A percentile compares a stretch with the other conserved stretches of the same genome.
These are phyloP conservation scores for Yueomyces sp. DNA, from an alignment of 805 yeast species.

Conservation along the genomic window DNA sequence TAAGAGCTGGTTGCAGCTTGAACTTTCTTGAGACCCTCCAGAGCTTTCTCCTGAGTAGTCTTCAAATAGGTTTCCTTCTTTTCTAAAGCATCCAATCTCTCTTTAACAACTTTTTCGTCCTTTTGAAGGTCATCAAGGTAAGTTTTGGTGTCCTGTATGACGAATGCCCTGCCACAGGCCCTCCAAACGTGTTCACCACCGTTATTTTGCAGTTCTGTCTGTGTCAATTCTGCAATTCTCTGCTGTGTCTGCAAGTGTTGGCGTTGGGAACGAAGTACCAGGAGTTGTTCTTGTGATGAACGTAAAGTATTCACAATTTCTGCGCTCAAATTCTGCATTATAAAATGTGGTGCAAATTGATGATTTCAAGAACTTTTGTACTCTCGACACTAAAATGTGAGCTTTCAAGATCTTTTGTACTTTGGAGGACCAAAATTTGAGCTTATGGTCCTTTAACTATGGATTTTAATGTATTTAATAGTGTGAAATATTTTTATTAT, in stretches of 20 bases:
- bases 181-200: conserved; percentile 55
- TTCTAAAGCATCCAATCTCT: conserved; percentile 43
- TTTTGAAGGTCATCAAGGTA: conserved; percentile 36
- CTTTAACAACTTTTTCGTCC: conserved; percentile 43
- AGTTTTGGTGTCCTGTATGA: conserved; percentile 26
- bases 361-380: no score
- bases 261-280: conserved; percentile 19
- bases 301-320: conserved; percentile 19
- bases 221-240: conserved; percentile 42
- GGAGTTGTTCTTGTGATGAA: conserved; percentile 17
- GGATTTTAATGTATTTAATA: no score
- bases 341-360: no score
- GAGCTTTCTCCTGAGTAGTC: conserved; percentile 64
- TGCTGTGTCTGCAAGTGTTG: conserved; percentile 20
- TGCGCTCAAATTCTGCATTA: no score
- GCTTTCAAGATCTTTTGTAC: no score
- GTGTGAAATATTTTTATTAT: no score
- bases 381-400: no score
- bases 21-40: conserved; percentile 38
- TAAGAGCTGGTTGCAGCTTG: neutral
- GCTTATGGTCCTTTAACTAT: no score
- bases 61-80: conserved; percentile 64
- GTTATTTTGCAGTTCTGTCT: conserved; percentile 37
- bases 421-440: no score
- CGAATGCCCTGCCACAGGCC: conserved; percentile 70